Evolutionary conservation across 768 basidiomycete species (phyloP).

Genomic region (Termitomyces titanicus): DNA sequence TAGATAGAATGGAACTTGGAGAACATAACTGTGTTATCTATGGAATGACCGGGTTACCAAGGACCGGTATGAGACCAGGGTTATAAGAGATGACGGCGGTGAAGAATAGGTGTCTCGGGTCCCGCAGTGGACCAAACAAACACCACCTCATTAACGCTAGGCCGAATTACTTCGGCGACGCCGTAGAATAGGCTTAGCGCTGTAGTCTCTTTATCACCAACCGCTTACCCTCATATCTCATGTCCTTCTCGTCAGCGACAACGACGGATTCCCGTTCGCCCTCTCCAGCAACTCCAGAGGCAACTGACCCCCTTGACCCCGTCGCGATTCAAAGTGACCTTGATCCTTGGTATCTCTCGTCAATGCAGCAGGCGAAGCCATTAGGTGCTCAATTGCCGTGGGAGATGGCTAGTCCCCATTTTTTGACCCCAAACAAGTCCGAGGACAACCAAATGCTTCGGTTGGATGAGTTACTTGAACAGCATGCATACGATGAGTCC

Average conservation of each 20-base stretch:
- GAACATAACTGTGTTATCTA: no score
- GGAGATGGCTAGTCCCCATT: constrained; percentile 37
- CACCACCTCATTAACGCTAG: constrained; percentile 2
- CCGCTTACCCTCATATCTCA: constrained; percentile 20
- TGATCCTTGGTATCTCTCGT: constrained; percentile 58
- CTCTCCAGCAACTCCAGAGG: constrained; percentile 68
- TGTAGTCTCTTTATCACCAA: not conserved
- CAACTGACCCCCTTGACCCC: constrained; percentile 49
- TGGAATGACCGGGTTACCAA: no score
- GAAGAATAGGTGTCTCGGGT: constrained; percentile 7
- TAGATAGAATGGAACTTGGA: not conserved
- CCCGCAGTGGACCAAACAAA: constrained; percentile 11
- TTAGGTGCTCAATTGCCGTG: constrained; percentile 36
- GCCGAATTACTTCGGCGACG: constrained; percentile 6
- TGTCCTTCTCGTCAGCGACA: constrained; percentile 64
- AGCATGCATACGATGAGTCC: constrained; percentile 74
- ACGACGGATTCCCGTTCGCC: constrained; percentile 63
- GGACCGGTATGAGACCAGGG: not conserved
- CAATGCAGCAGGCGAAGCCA: constrained; percentile 36
- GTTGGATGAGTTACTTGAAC: constrained; percentile 71
- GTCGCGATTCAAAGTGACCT: constrained; percentile 43
- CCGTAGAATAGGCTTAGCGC: not conserved
- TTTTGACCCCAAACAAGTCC: constrained; percentile 38
- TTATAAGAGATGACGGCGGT: not conserved
- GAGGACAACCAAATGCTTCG: constrained; percentile 57